These are phyloP conservation scores for Crepidotus variabilis DNA, from an alignment of 768 basidiomycete genomes.

Conservation along the genomic window DNA sequence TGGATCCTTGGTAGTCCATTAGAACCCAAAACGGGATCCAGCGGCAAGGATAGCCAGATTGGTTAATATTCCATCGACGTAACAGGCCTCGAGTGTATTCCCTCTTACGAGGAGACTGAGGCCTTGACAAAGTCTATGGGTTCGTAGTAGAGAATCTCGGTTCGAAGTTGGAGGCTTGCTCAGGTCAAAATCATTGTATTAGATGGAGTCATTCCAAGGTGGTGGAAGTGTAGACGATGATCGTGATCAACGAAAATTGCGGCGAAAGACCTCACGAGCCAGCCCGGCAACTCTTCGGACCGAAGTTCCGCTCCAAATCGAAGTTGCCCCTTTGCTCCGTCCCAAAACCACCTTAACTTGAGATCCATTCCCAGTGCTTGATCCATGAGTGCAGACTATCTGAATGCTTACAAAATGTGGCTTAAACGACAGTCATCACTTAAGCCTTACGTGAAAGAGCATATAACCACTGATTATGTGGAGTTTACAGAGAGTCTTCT, in stretches of 20 bases:
- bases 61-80: slow-evolving; percentile 67
- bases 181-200: too few relatives aligned
- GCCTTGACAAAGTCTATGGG: slow-evolving; percentile 69
- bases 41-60: slow-evolving; percentile 38
- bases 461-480: slow-evolving; percentile 55
- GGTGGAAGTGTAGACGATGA: too few relatives aligned
- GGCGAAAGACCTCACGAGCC: too few relatives aligned
- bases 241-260: too few relatives aligned
- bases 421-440: slow-evolving; percentile 53
- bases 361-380: too few relatives aligned
- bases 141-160: neutral
- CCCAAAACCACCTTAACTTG: too few relatives aligned
- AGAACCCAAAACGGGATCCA: slow-evolving; percentile 53
- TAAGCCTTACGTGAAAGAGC: slow-evolving; percentile 45
- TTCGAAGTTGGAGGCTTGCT: slow-evolving; percentile 12
- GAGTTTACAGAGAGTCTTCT: slow-evolving; percentile 48
- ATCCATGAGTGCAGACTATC: too few relatives aligned
- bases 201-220: too few relatives aligned
- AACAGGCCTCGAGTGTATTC: slow-evolving; percentile 56
- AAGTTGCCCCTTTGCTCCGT: too few relatives aligned
- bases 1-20: slow-evolving; percentile 40
- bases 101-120: slow-evolving; percentile 27
- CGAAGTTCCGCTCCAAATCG: too few relatives aligned
- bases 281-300: too few relatives aligned
- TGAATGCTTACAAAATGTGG: slow-evolving; percentile 13